Conservation (phyloP, 768 basidiomycete genomes). For the Mrakia frigida region DNA sequence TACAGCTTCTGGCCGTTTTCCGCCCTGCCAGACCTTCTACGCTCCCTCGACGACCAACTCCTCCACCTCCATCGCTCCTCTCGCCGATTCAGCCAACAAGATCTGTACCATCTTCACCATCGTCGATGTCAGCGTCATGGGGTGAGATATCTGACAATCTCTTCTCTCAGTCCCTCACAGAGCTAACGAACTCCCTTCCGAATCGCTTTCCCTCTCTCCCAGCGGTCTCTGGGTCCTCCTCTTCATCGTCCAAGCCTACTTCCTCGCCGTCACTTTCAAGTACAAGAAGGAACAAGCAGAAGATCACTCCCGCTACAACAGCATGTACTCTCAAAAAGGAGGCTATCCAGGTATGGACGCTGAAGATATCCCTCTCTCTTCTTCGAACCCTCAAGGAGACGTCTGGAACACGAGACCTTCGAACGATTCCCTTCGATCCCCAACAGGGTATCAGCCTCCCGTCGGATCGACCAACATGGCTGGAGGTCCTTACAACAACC, state of each 20-base stretch:
- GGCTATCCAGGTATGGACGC: conserved; percentile 16
- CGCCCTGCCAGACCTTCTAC: background rate
- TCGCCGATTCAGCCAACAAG: conserved; percentile 48
- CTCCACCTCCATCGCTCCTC: conserved; percentile 20
- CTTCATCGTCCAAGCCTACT: conserved; percentile 65
- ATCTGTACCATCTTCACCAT: conserved; percentile 88
- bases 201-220: background rate
- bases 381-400: conserved; percentile 3
- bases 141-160: conserved; percentile 33
- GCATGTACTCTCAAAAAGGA: conserved; percentile 32
- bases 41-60: conserved; percentile 11
- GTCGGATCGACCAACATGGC: background rate
- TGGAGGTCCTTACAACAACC: background rate
- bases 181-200: too few species aligned
- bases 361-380: conserved; percentile 27
- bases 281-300: conserved; percentile 27
- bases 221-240: conserved; percentile 72
- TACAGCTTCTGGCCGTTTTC: too few species aligned
- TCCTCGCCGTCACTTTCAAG: conserved; percentile 31
- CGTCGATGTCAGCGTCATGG: conserved; percentile 90
- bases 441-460: background rate
- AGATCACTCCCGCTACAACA: conserved; percentile 29
- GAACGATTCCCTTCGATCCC: conserved; percentile 5
- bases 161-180: too few species aligned
- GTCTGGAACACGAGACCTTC: conserved; percentile 22